Conservation (phyloP, 176 grass and related monocot species). For the Guadua angustifolia region DNA sequence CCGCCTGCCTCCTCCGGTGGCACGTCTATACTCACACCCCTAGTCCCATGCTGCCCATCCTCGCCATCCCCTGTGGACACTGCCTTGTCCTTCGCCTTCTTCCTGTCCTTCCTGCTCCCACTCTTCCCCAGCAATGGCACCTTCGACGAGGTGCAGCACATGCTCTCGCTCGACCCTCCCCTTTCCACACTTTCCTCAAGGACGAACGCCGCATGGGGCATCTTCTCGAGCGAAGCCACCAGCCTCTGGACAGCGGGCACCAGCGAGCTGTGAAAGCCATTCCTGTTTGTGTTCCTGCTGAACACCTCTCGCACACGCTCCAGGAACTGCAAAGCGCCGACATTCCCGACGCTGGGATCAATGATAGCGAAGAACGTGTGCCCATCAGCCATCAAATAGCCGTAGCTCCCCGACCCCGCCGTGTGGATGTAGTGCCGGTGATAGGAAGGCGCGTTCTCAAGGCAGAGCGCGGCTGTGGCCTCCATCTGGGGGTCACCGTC, state of each 20-base stretch:
- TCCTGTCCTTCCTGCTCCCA: conserved; percentile 71
- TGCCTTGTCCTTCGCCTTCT: conserved; percentile 54
- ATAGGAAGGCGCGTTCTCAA: conserved; percentile 56
- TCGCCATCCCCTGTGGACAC: neutral
- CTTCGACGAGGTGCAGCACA: conserved; percentile 66
- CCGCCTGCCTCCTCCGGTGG: conserved; percentile 36
- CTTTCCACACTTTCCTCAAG: conserved; percentile 50
- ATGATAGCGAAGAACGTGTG: conserved; percentile 86
- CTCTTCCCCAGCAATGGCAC: conserved; percentile 69
- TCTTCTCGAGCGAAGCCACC: conserved; percentile 75
- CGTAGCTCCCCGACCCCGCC: conserved; percentile 56
- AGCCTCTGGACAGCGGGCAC: conserved; percentile 75
- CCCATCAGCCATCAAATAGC: conserved; percentile 64
- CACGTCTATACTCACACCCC: conserved; percentile 63
- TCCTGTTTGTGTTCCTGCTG: conserved; percentile 48
- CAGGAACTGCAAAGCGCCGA: conserved; percentile 71
- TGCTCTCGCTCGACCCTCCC: conserved; percentile 28
- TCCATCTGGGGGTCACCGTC: conserved; percentile 58
- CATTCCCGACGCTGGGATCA: conserved; percentile 73
- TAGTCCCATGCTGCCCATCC: conserved; percentile 41
- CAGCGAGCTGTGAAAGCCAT: conserved; percentile 58
- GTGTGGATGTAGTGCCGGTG: conserved; percentile 86
- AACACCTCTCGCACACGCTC: conserved; percentile 61
- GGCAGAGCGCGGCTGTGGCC: conserved; percentile 59
- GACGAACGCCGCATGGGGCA: conserved; percentile 60